phyloP scores from a whole-genome alignment of 2,329 filamentous ascomycete genomes.

The Botrytis aclada region DNA sequence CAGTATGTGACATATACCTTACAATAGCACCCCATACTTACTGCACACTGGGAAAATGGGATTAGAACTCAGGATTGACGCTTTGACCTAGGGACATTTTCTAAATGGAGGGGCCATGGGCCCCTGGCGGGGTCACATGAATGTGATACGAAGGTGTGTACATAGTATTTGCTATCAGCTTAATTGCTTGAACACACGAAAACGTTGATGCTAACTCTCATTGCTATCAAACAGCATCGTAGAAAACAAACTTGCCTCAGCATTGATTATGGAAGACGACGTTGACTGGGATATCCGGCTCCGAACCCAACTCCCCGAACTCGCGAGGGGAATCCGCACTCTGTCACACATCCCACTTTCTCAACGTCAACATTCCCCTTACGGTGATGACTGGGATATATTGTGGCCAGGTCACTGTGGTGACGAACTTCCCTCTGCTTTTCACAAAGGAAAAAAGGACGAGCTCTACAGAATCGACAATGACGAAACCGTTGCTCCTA shows the following conservation, averaged over 20 bases:
- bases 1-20: constrained; percentile 21
- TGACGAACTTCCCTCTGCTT: constrained; percentile 12
- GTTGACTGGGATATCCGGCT: constrained; percentile 45
- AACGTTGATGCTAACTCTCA: neutral
- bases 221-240: constrained; percentile 27
- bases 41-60: neutral
- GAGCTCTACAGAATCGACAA: constrained; percentile 29
- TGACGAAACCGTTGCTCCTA: constrained; percentile 34
- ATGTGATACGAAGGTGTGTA: constrained; percentile 36
- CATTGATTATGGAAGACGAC: constrained; percentile 45
- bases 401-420: constrained; percentile 42
- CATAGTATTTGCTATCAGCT: neutral
- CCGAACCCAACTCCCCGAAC: constrained; percentile 36
- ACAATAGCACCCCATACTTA: no score
- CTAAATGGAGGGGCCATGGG: constrained; percentile 38
- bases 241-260: constrained; percentile 31
- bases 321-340: constrained; percentile 27
- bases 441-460: constrained; percentile 15
- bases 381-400: constrained; percentile 41
- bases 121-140: constrained; percentile 43
- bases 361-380: constrained; percentile 29
- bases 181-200: neutral
- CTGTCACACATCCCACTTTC: constrained; percentile 19
- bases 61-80: neutral
- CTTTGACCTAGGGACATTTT: constrained; percentile 6